These are phyloP conservation scores for Herpetomonas samuelpessoai DNA, from an alignment of 208 protist species.

Conservation along the genomic window DNA sequence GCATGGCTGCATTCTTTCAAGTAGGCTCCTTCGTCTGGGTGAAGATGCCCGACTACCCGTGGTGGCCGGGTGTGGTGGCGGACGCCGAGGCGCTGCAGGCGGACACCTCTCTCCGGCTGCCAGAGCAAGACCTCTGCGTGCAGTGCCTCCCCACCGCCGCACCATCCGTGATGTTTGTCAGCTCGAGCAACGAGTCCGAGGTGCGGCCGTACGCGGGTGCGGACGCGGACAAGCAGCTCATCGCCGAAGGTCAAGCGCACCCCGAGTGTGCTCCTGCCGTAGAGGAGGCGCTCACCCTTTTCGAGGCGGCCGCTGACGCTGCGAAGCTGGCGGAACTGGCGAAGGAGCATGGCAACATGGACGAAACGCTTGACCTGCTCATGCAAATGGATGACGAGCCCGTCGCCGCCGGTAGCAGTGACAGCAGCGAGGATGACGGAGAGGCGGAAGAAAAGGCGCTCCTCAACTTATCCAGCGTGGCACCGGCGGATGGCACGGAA, in stretches of 20 bases:
- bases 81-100: slow-evolving; percentile 24
- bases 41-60: slow-evolving; percentile 75
- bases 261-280: slow-evolving; percentile 54
- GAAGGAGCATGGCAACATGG: slow-evolving; percentile 13
- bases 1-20: slow-evolving; percentile 20
- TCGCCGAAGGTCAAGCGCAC: slow-evolving; percentile 29
- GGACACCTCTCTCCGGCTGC: background rate
- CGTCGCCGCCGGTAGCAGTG: background rate
- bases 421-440: slow-evolving; percentile 5
- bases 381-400: slow-evolving; percentile 4
- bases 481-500: background rate
- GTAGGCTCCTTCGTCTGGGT: slow-evolving; percentile 73
- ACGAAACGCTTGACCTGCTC: slow-evolving; percentile 17
- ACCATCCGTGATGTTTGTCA: slow-evolving; percentile 53
- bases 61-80: slow-evolving; percentile 75
- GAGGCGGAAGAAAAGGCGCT: background rate
- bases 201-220: slow-evolving; percentile 28
- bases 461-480: background rate
- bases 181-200: slow-evolving; percentile 30
- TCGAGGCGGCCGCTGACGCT: slow-evolving; percentile 2
- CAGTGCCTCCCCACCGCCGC: slow-evolving; percentile 56
- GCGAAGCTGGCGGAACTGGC: slow-evolving; percentile 3
- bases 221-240: slow-evolving; percentile 27
- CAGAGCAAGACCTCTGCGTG: slow-evolving; percentile 40
- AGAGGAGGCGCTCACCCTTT: slow-evolving; percentile 34